Evolutionary conservation across 345 rosid genomes (phyloP), one percentile per base, ranked within the genome.

Genomic region (Cardiospermum halicacabum): DNA sequence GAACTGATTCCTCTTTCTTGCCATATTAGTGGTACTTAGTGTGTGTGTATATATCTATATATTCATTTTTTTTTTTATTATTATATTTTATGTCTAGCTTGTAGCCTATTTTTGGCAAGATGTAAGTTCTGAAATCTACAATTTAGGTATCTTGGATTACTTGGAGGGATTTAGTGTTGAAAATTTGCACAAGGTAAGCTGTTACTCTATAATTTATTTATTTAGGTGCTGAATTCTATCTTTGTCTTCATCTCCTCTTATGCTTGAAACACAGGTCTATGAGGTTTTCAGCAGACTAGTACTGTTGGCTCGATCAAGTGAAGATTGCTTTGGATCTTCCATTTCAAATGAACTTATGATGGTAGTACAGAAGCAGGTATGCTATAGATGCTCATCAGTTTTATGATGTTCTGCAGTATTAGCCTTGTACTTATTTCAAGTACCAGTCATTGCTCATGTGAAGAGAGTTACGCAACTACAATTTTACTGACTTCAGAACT

Each of bases 321-420:
- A 63, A 48, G 76, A 76, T 49, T 71, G 78, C 47, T 74, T 68
- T 62, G 78, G 85, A 70, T 82, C 87, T 53, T 88, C 89, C 19
- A 42, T 91, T 65, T 80, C 85, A 65, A 83, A 83, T 79, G 97
- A 91, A 72, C 88, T 91, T 80, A 56, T 88, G 61, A 88, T 91
- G 84, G 78, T 88, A 58, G 78, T 91, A 28, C 75, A 84, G 59
- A 91, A 88, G 80, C 97, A 91, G 97, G 97, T 91, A 76, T 26
- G 21, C 25, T 37, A 54, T 59, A 25, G 19, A 53, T n/a, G 1
- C 7, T 60, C 42, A 40, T 21, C 28, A 24, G 7, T 40, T 31
- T 54, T 43, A 19, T 36, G 34, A 56, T 25, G 2, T 62, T 45
- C 13, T 40, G 21, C 15, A 49, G 24, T 28, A 26, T n/a, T 18